These are phyloP conservation scores for Dothideomycetes sp. DNA, from an alignment of 2,329 filamentous ascomycete species.

Conservation along the genomic window DNA sequence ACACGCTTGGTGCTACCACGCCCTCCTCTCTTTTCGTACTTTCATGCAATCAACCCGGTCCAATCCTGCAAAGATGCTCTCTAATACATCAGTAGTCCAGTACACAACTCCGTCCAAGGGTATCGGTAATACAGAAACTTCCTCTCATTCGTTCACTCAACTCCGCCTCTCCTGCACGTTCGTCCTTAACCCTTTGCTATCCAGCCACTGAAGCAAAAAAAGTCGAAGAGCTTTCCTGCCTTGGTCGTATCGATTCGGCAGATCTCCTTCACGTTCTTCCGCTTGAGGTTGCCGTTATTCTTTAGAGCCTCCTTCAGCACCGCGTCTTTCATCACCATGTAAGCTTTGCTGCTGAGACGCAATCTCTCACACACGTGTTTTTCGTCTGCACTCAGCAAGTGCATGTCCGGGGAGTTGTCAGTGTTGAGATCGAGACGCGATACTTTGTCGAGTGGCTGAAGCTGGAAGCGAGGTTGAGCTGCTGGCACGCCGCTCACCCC, in stretches of 20 bases:
- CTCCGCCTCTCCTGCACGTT: neutral
- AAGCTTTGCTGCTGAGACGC: conserved; percentile 84
- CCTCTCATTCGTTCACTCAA: neutral
- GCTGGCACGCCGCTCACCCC: conserved; percentile 27
- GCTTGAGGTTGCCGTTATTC: conserved; percentile 78
- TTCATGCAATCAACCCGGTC: no score
- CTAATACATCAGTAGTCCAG: no score
- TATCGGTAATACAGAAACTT: neutral
- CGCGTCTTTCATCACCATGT: conserved; percentile 86
- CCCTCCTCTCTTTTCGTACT: no score
- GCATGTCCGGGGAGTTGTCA: conserved; percentile 70
- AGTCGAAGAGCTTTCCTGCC: conserved; percentile 79
- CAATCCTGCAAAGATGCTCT: neutral
- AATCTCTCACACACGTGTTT: conserved; percentile 74
- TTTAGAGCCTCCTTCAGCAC: conserved; percentile 86
- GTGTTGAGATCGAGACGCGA: conserved; percentile 57
- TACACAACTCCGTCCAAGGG: neutral
- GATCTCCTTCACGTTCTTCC: conserved; percentile 84
- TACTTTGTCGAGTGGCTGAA: conserved; percentile 35
- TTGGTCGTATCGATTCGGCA: conserved; percentile 77
- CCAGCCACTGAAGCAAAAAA: conserved; percentile 88
- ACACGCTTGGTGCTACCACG: no score
- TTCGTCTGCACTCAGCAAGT: conserved; percentile 77
- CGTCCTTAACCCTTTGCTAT: conserved; percentile 62
- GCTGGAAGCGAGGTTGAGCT: conserved; percentile 17